Evolutionary conservation across 2,329 filamentous ascomycete genomes (phyloP).

Genomic region (Drechslerella coelobrocha): DNA sequence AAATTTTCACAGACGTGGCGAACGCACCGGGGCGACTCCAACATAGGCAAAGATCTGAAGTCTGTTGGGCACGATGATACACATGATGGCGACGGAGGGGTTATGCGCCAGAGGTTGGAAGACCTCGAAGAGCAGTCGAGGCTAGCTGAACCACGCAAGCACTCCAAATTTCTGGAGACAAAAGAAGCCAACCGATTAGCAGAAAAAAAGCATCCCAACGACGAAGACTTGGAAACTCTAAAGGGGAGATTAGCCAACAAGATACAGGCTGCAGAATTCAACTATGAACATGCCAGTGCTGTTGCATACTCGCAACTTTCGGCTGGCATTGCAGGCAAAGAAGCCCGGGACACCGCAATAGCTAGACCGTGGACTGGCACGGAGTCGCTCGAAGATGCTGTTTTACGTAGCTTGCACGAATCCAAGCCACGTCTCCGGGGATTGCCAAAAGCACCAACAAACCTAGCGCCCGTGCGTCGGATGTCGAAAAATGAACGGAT

Average conservation of each 20-base stretch:
- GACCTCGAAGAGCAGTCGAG: constrained; percentile 39
- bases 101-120: constrained; percentile 41
- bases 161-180: constrained; percentile 34
- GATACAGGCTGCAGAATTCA: constrained; percentile 65
- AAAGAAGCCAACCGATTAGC: constrained; percentile 30
- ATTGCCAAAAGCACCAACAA: constrained; percentile 56
- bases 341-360: constrained; percentile 71
- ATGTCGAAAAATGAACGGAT: constrained; percentile 56
- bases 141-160: constrained; percentile 40
- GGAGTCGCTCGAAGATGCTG: constrained; percentile 75
- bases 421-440: constrained; percentile 74
- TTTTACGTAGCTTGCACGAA: constrained; percentile 84
- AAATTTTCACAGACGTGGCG: background rate
- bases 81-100: constrained; percentile 22
- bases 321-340: constrained; percentile 67
- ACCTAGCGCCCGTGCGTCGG: constrained; percentile 39
- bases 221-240: constrained; percentile 64
- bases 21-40: background rate
- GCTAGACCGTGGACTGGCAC: constrained; percentile 78
- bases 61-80: too few species aligned
- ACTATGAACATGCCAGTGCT: constrained; percentile 62
- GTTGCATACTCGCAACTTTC: constrained; percentile 63
- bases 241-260: constrained; percentile 67
- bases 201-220: background rate
- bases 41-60: background rate